These are phyloP conservation scores for Pterocarpus santalinus DNA, from an alignment of 306 rosid species.

Conservation along the genomic window DNA sequence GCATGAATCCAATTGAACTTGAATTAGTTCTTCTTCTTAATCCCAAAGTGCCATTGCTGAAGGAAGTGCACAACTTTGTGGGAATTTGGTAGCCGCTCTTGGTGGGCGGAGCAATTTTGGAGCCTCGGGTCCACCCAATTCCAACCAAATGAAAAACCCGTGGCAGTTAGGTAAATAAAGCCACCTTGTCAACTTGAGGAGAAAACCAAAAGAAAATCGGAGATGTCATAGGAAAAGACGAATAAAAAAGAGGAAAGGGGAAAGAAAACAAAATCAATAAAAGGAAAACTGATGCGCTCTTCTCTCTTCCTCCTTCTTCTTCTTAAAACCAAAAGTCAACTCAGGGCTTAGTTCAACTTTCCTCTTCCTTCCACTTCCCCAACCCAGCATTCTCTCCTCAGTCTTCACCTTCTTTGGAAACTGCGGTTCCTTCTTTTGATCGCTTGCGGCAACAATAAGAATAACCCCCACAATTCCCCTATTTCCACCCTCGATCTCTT, in stretches of 20 bases:
- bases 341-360: slow-evolving; percentile 63
- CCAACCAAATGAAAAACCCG: slow-evolving; percentile 6
- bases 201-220: not conserved
- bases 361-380: slow-evolving; percentile 45
- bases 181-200: not conserved
- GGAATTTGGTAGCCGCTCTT: not conserved
- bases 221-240: not conserved
- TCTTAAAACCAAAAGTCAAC: slow-evolving; percentile 48
- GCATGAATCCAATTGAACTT: not conserved
- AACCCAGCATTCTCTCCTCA: not conserved
- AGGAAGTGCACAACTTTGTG: slow-evolving; percentile 5
- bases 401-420: slow-evolving; percentile 14
- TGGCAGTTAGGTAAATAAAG: slow-evolving; percentile 11
- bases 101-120: slow-evolving; percentile 6
- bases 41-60: not conserved
- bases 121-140: not conserved
- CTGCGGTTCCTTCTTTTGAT: not conserved
- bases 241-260: not conserved
- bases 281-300: slow-evolving; percentile 14
- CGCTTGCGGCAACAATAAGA: not conserved
- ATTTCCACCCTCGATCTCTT: slow-evolving; percentile 1
- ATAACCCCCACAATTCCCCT: slow-evolving; percentile 30
- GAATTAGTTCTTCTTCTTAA: not conserved
- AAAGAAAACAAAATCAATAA: not conserved
- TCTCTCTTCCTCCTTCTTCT: slow-evolving; percentile 3